Evolutionary conservation across 2,329 filamentous ascomycete species (phyloP).

Genomic region (Dothidotthia symphoricarpi): DNA sequence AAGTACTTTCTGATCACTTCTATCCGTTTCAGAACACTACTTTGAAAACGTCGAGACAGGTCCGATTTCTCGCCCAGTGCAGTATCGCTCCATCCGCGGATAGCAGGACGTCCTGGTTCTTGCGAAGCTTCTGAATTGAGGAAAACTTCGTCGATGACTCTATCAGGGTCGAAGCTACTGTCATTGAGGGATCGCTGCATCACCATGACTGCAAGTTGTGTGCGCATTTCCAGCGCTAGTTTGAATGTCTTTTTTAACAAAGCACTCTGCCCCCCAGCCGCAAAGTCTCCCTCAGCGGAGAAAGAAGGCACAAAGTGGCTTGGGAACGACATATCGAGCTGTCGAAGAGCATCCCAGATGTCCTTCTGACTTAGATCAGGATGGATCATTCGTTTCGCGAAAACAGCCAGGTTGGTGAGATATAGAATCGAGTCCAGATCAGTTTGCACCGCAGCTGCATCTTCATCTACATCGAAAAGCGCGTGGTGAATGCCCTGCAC

Average conservation of each 20-base stretch:
- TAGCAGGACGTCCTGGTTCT: constrained; percentile 7
- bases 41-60: constrained; percentile 39
- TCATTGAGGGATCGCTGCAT: constrained; percentile 38
- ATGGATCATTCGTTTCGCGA: constrained; percentile 42
- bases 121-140: constrained; percentile 23
- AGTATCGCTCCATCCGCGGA: constrained; percentile 38
- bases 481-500: constrained; percentile 39
- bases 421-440: constrained; percentile 46
- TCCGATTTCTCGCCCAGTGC: constrained; percentile 38
- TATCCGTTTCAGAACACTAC: constrained; percentile 41
- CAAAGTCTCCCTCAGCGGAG: constrained; percentile 5
- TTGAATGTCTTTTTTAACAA: constrained; percentile 48
- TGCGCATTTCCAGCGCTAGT: constrained; percentile 55
- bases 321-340: constrained; percentile 40
- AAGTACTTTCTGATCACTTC: constrained; percentile 41
- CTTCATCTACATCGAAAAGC: constrained; percentile 36
- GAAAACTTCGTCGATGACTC: constrained; percentile 46
- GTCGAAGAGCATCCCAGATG: constrained; percentile 30
- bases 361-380: constrained; percentile 27
- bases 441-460: constrained; percentile 14
- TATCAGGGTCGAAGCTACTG: constrained; percentile 41
- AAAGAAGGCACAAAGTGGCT: constrained; percentile 32
- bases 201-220: constrained; percentile 53
- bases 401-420: constrained; percentile 46
- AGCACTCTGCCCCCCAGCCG: constrained; percentile 40